Evolutionary conservation across 164 flowering plant species (phyloP).

Genomic region (Chloranthus sessilifolius): DNA sequence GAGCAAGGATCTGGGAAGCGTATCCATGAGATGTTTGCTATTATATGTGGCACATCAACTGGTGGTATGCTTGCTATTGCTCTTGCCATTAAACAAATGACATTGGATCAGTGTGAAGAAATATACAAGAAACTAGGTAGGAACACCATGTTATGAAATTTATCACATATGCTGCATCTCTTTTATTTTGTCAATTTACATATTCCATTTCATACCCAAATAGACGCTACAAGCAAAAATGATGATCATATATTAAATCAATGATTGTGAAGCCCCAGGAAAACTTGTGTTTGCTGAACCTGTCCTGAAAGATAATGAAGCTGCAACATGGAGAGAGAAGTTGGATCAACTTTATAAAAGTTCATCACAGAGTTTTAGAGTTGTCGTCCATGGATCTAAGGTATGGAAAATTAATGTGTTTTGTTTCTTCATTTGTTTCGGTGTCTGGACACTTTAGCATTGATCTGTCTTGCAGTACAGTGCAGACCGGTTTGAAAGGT

Average conservation of each 20-base stretch:
- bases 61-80: conserved; percentile 99
- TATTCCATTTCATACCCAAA: conserved; percentile 4
- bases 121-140: conserved; percentile 94
- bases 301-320: conserved; percentile 95
- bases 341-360: conserved; percentile 96
- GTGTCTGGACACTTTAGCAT: conserved; percentile 7
- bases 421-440: conserved; percentile 1
- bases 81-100: conserved; percentile 85
- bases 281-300: conserved; percentile 96
- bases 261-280: conserved; percentile 38
- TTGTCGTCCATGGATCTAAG: conserved; percentile 98
- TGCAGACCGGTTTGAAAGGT: conserved; percentile 95
- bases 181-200: background rate
- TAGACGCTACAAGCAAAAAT: no score
- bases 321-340: conserved; percentile 98
- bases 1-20: conserved; percentile 90
- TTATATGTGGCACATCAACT: conserved; percentile 97
- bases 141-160: conserved; percentile 1
- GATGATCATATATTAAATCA: no score
- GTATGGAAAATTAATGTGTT: conserved; percentile 40
- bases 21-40: conserved; percentile 95
- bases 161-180: background rate
- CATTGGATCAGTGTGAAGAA: conserved; percentile 88
- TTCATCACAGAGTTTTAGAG: conserved; percentile 96
- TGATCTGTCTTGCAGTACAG: conserved; percentile 78